phyloP scores from a whole-genome alignment of 2,329 filamentous ascomycete species.

The Aureobasidium sp. region DNA sequence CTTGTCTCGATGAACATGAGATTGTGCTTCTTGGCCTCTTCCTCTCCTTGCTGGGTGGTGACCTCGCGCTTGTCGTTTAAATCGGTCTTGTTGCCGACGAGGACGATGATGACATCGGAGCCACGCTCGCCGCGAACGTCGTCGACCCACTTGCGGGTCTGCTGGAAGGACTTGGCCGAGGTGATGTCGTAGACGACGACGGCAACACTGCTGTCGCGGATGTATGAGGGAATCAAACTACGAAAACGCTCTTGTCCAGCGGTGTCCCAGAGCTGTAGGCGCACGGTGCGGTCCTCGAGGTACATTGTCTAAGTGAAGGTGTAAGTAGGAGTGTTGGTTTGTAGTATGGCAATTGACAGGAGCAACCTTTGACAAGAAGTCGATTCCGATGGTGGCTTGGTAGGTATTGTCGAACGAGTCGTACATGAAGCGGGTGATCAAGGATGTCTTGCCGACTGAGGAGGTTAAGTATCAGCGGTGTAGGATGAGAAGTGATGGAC shows the following conservation, averaged over 20 bases:
- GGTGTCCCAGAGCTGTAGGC: constrained; percentile 97
- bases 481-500: not conserved
- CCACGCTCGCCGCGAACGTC: constrained; percentile 94
- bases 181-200: constrained; percentile 99
- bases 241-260: constrained; percentile 96
- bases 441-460: constrained; percentile 91
- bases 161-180: constrained; percentile 93
- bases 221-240: constrained; percentile 95
- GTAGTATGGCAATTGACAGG: not conserved
- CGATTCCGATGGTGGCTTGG: constrained; percentile 98
- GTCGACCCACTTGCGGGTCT: constrained; percentile 99
- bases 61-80: constrained; percentile 97
- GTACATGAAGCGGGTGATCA: constrained; percentile 99
- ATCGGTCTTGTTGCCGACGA: constrained; percentile 99
- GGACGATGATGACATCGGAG: constrained; percentile 96
- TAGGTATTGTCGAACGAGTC: constrained; percentile 99
- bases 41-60: constrained; percentile 90
- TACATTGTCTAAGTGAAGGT: constrained; percentile 75
- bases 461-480: not conserved
- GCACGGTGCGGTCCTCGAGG: constrained; percentile 94
- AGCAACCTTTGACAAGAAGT: constrained; percentile 90
- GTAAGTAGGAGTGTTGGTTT: not conserved
- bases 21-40: constrained; percentile 96
- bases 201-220: constrained; percentile 93
- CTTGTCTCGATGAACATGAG: constrained; percentile 99